Conservation (phyloP, 495 filamentous ascomycete genomes). For the Thermothielavioides terrestris region DNA sequence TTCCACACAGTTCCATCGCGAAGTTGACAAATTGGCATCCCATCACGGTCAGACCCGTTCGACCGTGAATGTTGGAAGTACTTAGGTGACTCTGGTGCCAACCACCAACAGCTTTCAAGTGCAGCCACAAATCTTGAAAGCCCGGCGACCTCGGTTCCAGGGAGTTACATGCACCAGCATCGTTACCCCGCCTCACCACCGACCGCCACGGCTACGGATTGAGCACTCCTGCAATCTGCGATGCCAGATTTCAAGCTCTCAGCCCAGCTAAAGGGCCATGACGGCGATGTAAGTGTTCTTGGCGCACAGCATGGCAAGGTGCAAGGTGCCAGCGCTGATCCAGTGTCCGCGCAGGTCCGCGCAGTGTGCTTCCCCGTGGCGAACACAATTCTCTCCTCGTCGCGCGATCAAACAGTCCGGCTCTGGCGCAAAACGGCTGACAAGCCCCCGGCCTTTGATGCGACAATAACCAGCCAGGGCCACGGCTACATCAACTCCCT, state of each 20-base stretch:
- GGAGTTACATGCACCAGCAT: constrained; percentile 1
- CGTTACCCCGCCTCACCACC: constrained; percentile 4
- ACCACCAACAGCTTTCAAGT: no score
- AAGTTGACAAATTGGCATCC: no score
- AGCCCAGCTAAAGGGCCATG: constrained; percentile 68
- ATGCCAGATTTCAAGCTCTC: constrained; percentile 69
- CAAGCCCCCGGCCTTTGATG: constrained; percentile 64
- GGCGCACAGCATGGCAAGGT: no score
- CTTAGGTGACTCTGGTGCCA: no score
- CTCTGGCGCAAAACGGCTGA: constrained; percentile 60
- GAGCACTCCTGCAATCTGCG: neutral
- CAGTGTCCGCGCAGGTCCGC: constrained; percentile 57
- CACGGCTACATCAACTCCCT: constrained; percentile 78
- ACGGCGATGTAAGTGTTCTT: constrained; percentile 67
- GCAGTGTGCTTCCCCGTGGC: constrained; percentile 70
- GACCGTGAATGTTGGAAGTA: no score
- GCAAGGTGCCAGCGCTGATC: constrained; percentile 12
- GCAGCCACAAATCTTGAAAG: no score
- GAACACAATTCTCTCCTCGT: constrained; percentile 70
- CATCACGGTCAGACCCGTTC: no score
- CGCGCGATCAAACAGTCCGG: constrained; percentile 83
- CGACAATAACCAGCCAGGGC: constrained; percentile 64
- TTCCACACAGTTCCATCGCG: no score
- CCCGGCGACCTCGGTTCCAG: no score
- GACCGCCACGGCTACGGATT: neutral